Conservation (phyloP, 2,329 filamentous ascomycete species). For the Calonectria leucothoes region DNA sequence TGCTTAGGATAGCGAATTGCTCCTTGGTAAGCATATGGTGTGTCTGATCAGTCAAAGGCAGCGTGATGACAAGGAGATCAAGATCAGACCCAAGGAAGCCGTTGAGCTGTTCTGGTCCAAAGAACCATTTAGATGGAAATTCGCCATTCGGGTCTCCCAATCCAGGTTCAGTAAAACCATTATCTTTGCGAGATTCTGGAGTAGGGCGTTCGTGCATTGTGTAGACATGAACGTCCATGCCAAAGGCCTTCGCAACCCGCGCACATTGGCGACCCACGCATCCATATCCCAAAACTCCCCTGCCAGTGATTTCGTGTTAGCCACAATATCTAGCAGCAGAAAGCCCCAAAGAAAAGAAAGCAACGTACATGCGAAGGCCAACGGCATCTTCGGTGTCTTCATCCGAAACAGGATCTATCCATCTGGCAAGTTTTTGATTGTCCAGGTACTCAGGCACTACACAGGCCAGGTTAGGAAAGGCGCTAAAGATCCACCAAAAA, state of each 20-base stretch:
- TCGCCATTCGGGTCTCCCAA: conserved; percentile 60
- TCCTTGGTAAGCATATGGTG: conserved; percentile 12
- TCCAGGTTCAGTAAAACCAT: conserved; percentile 72
- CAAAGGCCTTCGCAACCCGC: conserved; percentile 65
- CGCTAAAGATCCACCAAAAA: too few relatives aligned
- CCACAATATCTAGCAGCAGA: too few relatives aligned
- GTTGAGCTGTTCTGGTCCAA: conserved; percentile 50
- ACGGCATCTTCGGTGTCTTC: conserved; percentile 33
- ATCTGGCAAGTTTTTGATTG: conserved; percentile 19
- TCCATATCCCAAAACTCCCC: conserved; percentile 56
- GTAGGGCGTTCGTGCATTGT: conserved; percentile 71
- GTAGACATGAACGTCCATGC: conserved; percentile 76
- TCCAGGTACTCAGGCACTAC: conserved; percentile 26
- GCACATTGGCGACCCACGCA: conserved; percentile 56
- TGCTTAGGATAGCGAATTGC: conserved; percentile 8
- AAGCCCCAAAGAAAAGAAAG: not conserved
- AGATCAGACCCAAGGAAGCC: conserved; percentile 55
- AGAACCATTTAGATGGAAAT: conserved; percentile 55
- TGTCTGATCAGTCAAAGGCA: conserved; percentile 13
- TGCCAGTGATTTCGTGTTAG: not conserved
- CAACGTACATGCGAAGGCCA: conserved; percentile 13
- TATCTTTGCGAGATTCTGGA: conserved; percentile 66
- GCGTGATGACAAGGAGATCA: conserved; percentile 51
- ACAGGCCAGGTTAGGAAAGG: not conserved
- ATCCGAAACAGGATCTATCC: conserved; percentile 24